Base-by-base conservation (phyloP, 176 grass and related monocot species). In the Pontederia paniculata region DNA sequence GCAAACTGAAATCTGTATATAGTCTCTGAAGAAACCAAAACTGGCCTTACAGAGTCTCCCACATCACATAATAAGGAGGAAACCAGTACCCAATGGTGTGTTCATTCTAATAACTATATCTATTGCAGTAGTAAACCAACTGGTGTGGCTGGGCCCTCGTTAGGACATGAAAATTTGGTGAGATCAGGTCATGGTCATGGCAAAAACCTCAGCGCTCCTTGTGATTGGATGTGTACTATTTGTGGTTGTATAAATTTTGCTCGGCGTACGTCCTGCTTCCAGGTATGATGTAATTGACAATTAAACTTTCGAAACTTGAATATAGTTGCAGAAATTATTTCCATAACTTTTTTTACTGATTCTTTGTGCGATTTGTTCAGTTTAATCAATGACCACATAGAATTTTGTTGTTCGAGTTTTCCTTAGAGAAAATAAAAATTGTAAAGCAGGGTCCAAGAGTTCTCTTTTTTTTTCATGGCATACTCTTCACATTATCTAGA, bases 221-320 rank as follows among this genome's bases (percentile, higher is more conserved):
- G 83, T 85, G 94, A 98, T 61, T 98, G 94, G 94, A 84, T 91
- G 62, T 98, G 94, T 73, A 76, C 62, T 19, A 82, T 98, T 18
- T 98, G 94, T 77, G 87, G 80, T 25, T 98, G 83, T 80, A 78
- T 98, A 76, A 98, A 98, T 81, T 98, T 98, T 82, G 87, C 94
- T 10, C 94, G 94, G 12, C 77, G 94, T 65, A 89, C 77, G 50
- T 91, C 76, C 23, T 98, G 94, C 66, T 98, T 98, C 74, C 94
- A 98, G 86, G 94, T 98, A 54, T 76, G 21, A 58, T 42, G 45
- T 21, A 31, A 31, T 31, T 31, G 25, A 5, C 25, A 31, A 31
- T 31, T 31, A 31, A 1, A 1, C 5, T 31, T 31, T 5, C 1
- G 5, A 31, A 31, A 31, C 25, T 31, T 31, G 1, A 31, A 31